These are phyloP conservation scores for Chrysopogon serrulatus DNA, from an alignment of 176 grass and related monocot species.

Conservation along the genomic window DNA sequence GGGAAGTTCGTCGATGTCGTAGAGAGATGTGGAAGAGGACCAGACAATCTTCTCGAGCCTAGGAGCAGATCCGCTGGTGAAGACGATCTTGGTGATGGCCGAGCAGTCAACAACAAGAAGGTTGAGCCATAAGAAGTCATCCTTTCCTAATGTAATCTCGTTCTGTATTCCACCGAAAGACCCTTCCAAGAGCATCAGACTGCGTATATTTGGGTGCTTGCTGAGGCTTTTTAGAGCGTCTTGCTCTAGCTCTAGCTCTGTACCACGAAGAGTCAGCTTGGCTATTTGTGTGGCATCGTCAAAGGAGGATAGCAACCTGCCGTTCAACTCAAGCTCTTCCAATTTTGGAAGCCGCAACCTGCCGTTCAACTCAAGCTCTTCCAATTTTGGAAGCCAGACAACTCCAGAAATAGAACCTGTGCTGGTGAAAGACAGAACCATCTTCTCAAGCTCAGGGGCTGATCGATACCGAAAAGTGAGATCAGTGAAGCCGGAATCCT, in stretches of 20 bases:
- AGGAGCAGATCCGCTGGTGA: background rate
- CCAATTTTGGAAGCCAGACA: background rate
- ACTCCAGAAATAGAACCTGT: background rate
- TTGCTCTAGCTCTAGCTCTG: background rate
- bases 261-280: background rate
- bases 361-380: too few relatives aligned
- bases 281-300: background rate
- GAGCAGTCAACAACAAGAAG: background rate
- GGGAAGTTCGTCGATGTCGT: background rate
- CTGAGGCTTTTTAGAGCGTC: background rate
- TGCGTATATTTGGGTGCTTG: background rate
- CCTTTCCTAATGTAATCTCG: background rate
- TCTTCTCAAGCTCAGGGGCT: too few relatives aligned
- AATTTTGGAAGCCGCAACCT: background rate
- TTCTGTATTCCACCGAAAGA: background rate
- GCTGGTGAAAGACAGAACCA: background rate
- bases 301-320: background rate
- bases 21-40: background rate
- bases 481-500: background rate
- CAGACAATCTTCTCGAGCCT: slow-evolving; percentile 8
- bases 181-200: background rate
- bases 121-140: background rate
- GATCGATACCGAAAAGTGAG: background rate
- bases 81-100: background rate
- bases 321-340: background rate